Evolutionary conservation across 2,329 filamentous ascomycete genomes (phyloP).

Genomic region (Nemania sp.): DNA sequence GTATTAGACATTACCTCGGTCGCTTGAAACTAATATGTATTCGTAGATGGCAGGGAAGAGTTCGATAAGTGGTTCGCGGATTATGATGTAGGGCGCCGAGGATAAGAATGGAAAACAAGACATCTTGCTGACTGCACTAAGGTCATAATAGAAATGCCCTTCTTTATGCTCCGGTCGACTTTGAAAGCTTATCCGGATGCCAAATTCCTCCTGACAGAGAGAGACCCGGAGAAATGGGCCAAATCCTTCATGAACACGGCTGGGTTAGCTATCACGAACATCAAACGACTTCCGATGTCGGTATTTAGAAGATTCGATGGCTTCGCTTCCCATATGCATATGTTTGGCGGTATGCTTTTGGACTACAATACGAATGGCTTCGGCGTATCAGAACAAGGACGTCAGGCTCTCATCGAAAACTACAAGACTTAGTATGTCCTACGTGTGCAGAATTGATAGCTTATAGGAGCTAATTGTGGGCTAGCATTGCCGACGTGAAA

Average conservation of each 20-base stretch:
- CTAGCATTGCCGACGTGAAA: slow-evolving; percentile 48
- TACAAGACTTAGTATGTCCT: slow-evolving; percentile 46
- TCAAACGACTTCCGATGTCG: slow-evolving; percentile 45
- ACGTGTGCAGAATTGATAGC: neutral
- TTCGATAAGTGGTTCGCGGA: slow-evolving; percentile 57
- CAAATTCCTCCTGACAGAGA: slow-evolving; percentile 54
- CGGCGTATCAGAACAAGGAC: slow-evolving; percentile 38
- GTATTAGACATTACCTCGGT: neutral
- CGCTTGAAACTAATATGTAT: neutral
- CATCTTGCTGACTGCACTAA: slow-evolving; percentile 18
- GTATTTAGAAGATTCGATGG: slow-evolving; percentile 46
- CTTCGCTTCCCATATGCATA: slow-evolving; percentile 25
- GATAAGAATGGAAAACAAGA: neutral
- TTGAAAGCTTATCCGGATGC: slow-evolving; percentile 52
- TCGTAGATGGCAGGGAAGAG: slow-evolving; percentile 50
- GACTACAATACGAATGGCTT: slow-evolving; percentile 41
- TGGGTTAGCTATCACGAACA: slow-evolving; percentile 21
- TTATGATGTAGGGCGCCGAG: slow-evolving; percentile 51
- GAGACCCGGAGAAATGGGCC: slow-evolving; percentile 53
- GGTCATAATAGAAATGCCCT: slow-evolving; percentile 50
- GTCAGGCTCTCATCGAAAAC: slow-evolving; percentile 39
- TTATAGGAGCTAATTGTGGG: slow-evolving; percentile 1
- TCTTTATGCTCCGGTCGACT: slow-evolving; percentile 50
- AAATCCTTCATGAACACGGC: slow-evolving; percentile 50
- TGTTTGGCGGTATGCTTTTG: slow-evolving; percentile 8